Conservation (phyloP, 768 basidiomycete genomes). For the Hygrophoropsis aurantiaca region DNA sequence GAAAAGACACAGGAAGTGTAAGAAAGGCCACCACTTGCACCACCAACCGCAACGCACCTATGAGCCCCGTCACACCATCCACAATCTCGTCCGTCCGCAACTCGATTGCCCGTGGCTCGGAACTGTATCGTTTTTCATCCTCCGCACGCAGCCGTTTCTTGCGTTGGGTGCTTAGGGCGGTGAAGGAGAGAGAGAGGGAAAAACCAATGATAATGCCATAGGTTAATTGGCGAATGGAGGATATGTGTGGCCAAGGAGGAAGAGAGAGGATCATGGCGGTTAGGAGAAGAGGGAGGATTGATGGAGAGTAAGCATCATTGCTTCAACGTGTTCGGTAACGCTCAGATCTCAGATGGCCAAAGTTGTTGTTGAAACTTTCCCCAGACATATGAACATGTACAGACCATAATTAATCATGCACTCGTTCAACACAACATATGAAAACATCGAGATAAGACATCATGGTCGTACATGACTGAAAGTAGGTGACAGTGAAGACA, state of each 20-base stretch:
- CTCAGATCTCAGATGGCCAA: too few relatives aligned
- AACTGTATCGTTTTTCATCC: conserved; percentile 25
- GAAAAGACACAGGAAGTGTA: background rate
- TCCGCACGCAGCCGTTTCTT: conserved; percentile 36
- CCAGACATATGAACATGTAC: too few relatives aligned
- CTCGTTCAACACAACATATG: background rate
- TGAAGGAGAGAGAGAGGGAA: conserved; percentile 71
- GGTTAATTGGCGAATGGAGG: conserved; percentile 33
- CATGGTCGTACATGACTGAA: too few relatives aligned
- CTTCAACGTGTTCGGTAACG: too few relatives aligned
- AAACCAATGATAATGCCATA: conserved; percentile 72
- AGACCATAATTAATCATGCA: too few relatives aligned
- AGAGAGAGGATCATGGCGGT: conserved; percentile 2
- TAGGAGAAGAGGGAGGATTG: background rate
- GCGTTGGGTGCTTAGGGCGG: conserved; percentile 56
- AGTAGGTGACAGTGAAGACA: too few relatives aligned
- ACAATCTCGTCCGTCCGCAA: conserved; percentile 77
- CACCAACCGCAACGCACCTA: conserved; percentile 52
- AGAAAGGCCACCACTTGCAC: background rate
- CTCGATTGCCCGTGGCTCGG: conserved; percentile 60
- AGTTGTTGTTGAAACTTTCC: too few relatives aligned
- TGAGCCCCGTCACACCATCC: conserved; percentile 77
- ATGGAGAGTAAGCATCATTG: conserved; percentile 14
- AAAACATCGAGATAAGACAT: too few relatives aligned
- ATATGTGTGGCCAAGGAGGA: conserved; percentile 19